phyloP scores from a whole-genome alignment of 345 rosid species.

The Angophora floribunda region DNA sequence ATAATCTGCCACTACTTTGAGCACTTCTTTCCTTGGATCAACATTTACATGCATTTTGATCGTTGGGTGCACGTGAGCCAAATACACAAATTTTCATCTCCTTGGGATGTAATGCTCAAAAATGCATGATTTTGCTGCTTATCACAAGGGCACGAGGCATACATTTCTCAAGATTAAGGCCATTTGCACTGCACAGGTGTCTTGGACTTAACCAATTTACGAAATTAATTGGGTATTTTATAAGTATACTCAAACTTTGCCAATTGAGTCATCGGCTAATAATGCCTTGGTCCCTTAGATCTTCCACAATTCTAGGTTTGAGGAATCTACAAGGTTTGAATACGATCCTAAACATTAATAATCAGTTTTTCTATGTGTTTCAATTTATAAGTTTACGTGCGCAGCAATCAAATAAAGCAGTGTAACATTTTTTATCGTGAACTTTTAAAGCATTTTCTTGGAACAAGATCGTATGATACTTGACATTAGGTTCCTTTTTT shows the following conservation, averaged over 20 bases:
- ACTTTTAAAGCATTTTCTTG: background rate
- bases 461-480: background rate
- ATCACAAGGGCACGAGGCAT: background rate
- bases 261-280: background rate
- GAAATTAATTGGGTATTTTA: background rate
- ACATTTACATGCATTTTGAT: background rate
- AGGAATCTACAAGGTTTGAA: background rate
- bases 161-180: background rate
- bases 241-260: background rate
- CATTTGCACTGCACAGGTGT: background rate
- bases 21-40: fast-evolving
- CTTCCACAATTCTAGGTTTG: background rate
- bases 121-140: background rate
- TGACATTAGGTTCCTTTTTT: background rate
- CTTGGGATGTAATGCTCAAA: background rate
- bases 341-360: background rate
- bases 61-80: background rate
- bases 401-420: background rate
- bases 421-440: background rate
- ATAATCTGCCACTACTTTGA: background rate
- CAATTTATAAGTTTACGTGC: background rate
- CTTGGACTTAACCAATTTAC: background rate
- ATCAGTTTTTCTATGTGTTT: background rate
- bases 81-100: background rate
- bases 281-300: background rate